Conservation (phyloP, 2,329 filamentous ascomycete species). For the Cladosporium colombiae region DNA sequence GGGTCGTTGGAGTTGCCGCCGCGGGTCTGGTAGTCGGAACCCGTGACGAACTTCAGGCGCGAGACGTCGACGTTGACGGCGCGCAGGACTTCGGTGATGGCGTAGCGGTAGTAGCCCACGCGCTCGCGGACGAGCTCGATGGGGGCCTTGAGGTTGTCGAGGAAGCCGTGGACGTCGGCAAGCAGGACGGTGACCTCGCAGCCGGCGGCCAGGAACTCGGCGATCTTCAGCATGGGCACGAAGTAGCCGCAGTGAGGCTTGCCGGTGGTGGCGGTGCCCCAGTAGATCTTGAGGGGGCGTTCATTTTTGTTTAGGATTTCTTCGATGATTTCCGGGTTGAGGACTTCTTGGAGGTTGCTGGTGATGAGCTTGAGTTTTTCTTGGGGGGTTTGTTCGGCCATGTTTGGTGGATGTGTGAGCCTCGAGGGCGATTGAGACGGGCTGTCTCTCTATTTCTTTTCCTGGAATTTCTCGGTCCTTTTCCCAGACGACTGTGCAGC, state of each 20-base stretch:
- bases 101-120: constrained; percentile 77
- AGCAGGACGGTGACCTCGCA: constrained; percentile 61
- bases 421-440: not conserved
- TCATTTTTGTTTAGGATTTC: constrained; percentile 68
- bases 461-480: too few relatives aligned
- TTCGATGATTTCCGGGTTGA: constrained; percentile 83
- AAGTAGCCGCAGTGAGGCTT: constrained; percentile 88
- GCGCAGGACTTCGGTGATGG: constrained; percentile 73
- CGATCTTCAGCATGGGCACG: constrained; percentile 84
- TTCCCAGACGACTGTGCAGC: not conserved
- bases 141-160: constrained; percentile 62
- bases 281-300: constrained; percentile 77
- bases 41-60: constrained; percentile 79
- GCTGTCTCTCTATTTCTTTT: not conserved
- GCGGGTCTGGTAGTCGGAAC: constrained; percentile 54
- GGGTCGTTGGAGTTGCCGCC: constrained; percentile 62
- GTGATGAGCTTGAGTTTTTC: constrained; percentile 75
- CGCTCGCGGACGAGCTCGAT: constrained; percentile 82
- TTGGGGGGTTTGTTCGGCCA: constrained; percentile 36
- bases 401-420: not conserved
- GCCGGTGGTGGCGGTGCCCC: constrained; percentile 86
- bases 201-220: constrained; percentile 79
- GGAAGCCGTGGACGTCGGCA: constrained; percentile 64
- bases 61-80: constrained; percentile 77
- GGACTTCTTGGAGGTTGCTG: constrained; percentile 76